Conservation (phyloP, 768 basidiomycete genomes). For the Floccularia luteovirens region DNA sequence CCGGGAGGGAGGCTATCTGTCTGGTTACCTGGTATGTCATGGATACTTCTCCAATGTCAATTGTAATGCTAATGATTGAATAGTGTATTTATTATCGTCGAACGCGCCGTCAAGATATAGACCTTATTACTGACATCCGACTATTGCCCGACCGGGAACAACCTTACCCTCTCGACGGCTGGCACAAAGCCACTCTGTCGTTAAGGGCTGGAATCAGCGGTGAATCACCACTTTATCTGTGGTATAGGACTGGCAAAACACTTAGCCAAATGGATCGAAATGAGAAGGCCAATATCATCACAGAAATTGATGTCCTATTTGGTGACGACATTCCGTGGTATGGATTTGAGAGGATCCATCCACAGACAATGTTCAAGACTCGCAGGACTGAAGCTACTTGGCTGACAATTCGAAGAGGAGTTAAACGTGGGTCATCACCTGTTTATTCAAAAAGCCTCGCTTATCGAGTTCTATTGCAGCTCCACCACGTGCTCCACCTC, state of each 20-base stretch:
- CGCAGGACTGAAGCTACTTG: slow-evolving; percentile 45
- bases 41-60: slow-evolving; percentile 3
- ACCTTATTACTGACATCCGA: slow-evolving; percentile 67
- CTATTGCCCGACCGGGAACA: slow-evolving; percentile 51
- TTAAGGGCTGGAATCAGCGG: slow-evolving; percentile 55
- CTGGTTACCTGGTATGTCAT: slow-evolving; percentile 47
- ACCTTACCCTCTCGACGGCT: slow-evolving; percentile 40
- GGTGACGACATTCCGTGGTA: slow-evolving; percentile 83
- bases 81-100: slow-evolving; percentile 77
- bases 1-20: slow-evolving; percentile 44
- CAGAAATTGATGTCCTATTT: slow-evolving; percentile 87
- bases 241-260: slow-evolving; percentile 72
- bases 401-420: slow-evolving; percentile 63
- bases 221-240: slow-evolving; percentile 56
- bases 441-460: not conserved
- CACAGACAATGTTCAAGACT: slow-evolving; percentile 41
- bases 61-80: not conserved
- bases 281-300: slow-evolving; percentile 62
- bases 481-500: slow-evolving; percentile 64
- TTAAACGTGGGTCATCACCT: slow-evolving; percentile 51
- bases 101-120: slow-evolving; percentile 74
- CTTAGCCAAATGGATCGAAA: slow-evolving; percentile 49
- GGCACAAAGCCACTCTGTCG: slow-evolving; percentile 60
- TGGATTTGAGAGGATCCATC: slow-evolving; percentile 72
- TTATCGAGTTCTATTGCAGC: slow-evolving; percentile 23